Percentiles rank a stretch among this genome's conserved stretches.
Evolutionary conservation across 2,329 filamentous ascomycete species (phyloP).

Genomic region (Neoarthrinium moseri): DNA sequence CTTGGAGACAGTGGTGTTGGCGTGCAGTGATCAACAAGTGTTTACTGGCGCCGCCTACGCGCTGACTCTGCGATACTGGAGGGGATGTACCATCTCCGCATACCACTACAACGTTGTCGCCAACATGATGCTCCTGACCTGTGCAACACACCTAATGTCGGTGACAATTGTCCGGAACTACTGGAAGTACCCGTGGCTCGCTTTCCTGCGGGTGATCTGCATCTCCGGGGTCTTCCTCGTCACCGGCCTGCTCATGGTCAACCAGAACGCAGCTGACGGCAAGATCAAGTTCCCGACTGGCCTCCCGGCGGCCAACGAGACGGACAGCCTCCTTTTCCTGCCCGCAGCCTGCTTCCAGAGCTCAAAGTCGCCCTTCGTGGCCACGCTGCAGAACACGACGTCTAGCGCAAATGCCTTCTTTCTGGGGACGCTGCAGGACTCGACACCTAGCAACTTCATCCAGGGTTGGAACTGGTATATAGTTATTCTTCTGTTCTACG

Average conservation of each 20-base stretch:
- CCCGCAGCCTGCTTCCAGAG: conserved; percentile 31
- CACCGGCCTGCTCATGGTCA: conserved; percentile 30
- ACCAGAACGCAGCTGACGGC: conserved; percentile 24
- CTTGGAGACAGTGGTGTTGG: conserved; percentile 28
- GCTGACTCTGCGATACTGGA: conserved; percentile 30
- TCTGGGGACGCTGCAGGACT: conserved; percentile 11
- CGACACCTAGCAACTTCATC: conserved; percentile 19
- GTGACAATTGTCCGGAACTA: conserved; percentile 32
- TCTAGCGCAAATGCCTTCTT: conserved; percentile 16
- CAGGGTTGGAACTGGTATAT: conserved; percentile 24
- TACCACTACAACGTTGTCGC: conserved; percentile 37
- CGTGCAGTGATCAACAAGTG: conserved; percentile 35
- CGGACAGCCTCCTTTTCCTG: conserved; percentile 23
- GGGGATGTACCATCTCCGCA: conserved; percentile 29
- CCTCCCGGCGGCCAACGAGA: conserved; percentile 19
- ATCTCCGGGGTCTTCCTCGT: conserved; percentile 27
- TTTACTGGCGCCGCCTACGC: conserved; percentile 36
- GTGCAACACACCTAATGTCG: conserved; percentile 34
- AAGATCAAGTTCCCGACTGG: conserved; percentile 23
- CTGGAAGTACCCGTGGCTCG: conserved; percentile 28
- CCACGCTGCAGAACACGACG: conserved; percentile 16
- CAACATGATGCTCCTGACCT: conserved; percentile 34
- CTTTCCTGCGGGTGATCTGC: conserved; percentile 26
- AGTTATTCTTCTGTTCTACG: conserved; percentile 22
- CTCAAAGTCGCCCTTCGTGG: conserved; percentile 3